Base-by-base conservation (phyloP, 2,329 filamentous ascomycete genomes). In the Fusarium sp. region DNA sequence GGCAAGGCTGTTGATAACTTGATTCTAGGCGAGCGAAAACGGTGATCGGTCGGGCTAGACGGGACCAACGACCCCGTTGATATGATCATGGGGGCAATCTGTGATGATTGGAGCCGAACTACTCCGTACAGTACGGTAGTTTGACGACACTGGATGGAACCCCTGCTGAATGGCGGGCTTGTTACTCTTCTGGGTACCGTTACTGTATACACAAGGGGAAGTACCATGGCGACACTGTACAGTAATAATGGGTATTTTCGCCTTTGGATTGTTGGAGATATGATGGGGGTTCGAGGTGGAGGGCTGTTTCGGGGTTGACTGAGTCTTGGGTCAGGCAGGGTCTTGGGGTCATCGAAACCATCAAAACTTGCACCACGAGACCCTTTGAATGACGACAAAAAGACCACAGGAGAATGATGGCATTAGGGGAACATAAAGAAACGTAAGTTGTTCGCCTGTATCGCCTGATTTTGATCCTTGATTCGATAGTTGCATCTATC, bases 281-380 rank as follows among this genome's bases (percentile, higher is more conserved):
- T 13, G 35, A 37, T 37, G 35, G 35, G 17, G 17, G 14, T 30
- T 56, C 13, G 14, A 33, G 20, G 45, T 57, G 50, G 60, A 63
- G 51, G 45, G 45, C 22, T 48, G 43, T 48, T 48, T 56, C 51
- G 65, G 61, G 40, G 37, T 68, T 26, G 24, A 37, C n/a, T 48
- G 32, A 35, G 32, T 60, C 48, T 65, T 52, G 28, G 52, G 41
- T 28, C 48, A 35, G 37, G 55, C 48, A 35, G 37, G 55, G 51
- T 62, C 51, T 61, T 43, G 52, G 56, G 62, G 44, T 67, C 62
- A 67, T 58, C 37, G 46, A 62, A 51, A 53, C 47, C 44, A 56
- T 47, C 65, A 43, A 32, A 35, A 57, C 44, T 22, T 35, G 32
- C 37, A 54, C 48, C 56, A 68, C 44, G 56, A 49, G 65, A 57